A percentile compares a stretch with the other conserved stretches of the same genome.
Conservation (phyloP, 2,329 filamentous ascomycete genomes). For the Annulohypoxylon truncatum region DNA sequence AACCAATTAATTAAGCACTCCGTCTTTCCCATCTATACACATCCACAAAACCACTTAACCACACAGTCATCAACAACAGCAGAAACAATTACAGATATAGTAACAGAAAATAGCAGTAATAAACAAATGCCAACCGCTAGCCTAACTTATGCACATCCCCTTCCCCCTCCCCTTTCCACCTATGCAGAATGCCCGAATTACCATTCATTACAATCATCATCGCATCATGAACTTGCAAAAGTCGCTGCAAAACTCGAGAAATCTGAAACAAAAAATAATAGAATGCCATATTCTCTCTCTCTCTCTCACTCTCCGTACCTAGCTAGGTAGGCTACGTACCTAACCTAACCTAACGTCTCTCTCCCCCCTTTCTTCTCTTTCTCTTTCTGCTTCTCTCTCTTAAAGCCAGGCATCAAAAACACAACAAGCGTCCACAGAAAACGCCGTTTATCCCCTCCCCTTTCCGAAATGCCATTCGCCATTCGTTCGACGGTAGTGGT, state of each 20-base stretch:
- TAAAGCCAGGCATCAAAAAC: background rate
- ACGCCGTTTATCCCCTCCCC: background rate
- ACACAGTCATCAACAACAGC: background rate
- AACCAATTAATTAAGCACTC: too few relatives aligned
- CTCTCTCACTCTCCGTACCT: too few relatives aligned
- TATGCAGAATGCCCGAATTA: background rate
- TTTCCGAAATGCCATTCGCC: background rate
- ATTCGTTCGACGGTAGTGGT: conserved; percentile 12
- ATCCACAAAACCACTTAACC: background rate
- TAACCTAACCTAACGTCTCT: background rate
- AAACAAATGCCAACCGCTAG: background rate
- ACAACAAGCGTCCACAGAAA: background rate
- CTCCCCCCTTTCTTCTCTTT: background rate
- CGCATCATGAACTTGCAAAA: background rate
- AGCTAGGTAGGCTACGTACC: background rate
- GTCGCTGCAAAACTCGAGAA: background rate
- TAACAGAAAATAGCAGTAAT: background rate
- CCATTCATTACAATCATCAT: background rate
- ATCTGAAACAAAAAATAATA: background rate
- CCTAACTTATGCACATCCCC: background rate
- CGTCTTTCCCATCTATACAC: background rate
- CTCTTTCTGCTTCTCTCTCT: background rate
- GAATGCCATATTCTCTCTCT: background rate
- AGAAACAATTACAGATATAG: background rate
- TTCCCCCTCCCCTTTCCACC: background rate